Evolutionary conservation across 2,329 filamentous ascomycete species (phyloP), one percentile per base, ranked within the genome.

Genomic region (Coniochaeta sp.): DNA sequence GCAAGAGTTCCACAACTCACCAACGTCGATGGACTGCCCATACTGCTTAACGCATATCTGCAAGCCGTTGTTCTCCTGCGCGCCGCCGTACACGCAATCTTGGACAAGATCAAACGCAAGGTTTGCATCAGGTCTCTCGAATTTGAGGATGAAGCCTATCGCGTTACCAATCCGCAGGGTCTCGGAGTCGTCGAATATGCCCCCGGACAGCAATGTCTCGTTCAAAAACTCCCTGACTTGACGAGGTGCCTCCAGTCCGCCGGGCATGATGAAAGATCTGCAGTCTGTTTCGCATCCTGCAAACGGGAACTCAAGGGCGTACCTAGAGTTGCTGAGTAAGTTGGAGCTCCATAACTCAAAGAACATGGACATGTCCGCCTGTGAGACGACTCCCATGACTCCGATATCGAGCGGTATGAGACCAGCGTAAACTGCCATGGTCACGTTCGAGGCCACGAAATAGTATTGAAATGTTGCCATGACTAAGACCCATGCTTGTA

Each of bases 21-120:
- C 65, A 54, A 61, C 62, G 28, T 62, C 56, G n/a, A 67, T 58
- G 2, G 63, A 63, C 1, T 61, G 36, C 12, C 61, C 62, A 14
- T 62, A 47, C 22, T 67, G 66, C 14, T 59, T 61, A 11, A 64
- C 57, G 50, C 66, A 67, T 34, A 67, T 40, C 44, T 67, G 64
- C 24, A 67, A 34, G 1, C 62, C 64, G 31, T 67, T 64, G 54
- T 60, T 61, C 22, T 61, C 26, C 7, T 62, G 52, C 17, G 57
- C 43, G 12, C 62, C 61, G 12, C 58, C 36, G 31, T 64, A 67
- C 0, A 66, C 43, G 58, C 66, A 67, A 1, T 65, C 64, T 12
- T 47, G 50, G 0, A 57, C 26, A 3, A 62, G 31, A 31, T 67
- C 58, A 28, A 66, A 66, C 8, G 38, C 16, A 11, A 64, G 34